Base-by-base conservation (phyloP, 805 yeast species). In the Kodamaea nitidulidarum region DNA sequence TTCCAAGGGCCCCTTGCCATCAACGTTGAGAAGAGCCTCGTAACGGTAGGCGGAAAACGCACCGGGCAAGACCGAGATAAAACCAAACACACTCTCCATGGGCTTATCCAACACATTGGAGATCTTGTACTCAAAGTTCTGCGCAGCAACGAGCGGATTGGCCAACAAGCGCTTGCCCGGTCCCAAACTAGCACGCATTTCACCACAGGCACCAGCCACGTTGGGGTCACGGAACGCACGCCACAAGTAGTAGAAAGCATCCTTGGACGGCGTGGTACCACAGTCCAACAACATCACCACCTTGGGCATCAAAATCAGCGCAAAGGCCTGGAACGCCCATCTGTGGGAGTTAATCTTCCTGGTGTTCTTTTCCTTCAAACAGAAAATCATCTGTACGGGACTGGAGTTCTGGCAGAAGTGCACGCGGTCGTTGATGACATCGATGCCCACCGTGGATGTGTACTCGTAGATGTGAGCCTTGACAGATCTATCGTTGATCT, bases 151-250 rank as follows among this genome's bases (percentile, higher is more conserved):
- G 40, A 91, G 63, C 7, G 98, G 98, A 56, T 91, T 91, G 11
- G 81, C 47, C 32, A 91, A 65, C 26, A 72, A 55, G 17, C 52
- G 52, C 31, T 61, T 61, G 11, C 65, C 61, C 33, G 67, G 68
- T 2, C 98, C 97, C 39, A 90, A 65, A 60, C 83, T 80, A 0
- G 93, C 95, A 47, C 80, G 82, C 62, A 93, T 91, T 58, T 93
- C 98, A 39, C 98, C 98, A 76, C 98, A 91, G 1, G 97, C 95
- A 28, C 98, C 98, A 2, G 95, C 98, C 15, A 91, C 95, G 39
- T 79, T 75, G 2, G 88, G 83, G 52, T 76, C 76, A 45, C 77
- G 78, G 55, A 91, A 93, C 29, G 90, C 77, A 58, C 80, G 81
- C 98, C 98, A 91, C 41, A 93, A 65, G 49, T 86, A 84, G 59